Percentiles rank a stretch among this genome's conserved stretches.
These are phyloP conservation scores for Thielaviopsis musarum DNA, from an alignment of 2,329 filamentous ascomycete species.

Conservation along the genomic window DNA sequence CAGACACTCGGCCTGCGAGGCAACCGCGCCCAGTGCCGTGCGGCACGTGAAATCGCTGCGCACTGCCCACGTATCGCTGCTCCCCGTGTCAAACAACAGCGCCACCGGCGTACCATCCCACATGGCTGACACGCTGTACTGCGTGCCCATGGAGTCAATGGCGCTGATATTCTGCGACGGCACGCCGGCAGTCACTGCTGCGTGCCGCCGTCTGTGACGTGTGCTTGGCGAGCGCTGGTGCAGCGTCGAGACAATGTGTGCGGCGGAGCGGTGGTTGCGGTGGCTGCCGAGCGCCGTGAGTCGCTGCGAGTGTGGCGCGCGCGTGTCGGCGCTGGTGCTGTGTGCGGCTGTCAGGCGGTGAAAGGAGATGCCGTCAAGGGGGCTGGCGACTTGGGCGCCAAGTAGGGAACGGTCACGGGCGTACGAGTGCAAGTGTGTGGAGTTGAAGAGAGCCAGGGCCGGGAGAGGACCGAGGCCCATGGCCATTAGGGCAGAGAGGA, in stretches of 20 bases:
- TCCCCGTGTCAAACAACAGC: conserved; percentile 33
- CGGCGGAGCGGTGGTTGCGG: conserved; percentile 16
- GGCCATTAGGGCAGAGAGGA: neutral
- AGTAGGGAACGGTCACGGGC: neutral
- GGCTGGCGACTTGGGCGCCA: conserved; percentile 16
- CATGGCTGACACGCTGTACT: conserved; percentile 25
- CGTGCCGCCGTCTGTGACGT: neutral
- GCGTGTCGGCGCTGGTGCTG: conserved; percentile 17
- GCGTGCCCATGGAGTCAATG: conserved; percentile 24
- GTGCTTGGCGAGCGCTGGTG: neutral
- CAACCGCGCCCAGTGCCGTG: conserved; percentile 19
- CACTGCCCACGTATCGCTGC: conserved; percentile 34
- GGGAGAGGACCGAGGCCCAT: neutral
- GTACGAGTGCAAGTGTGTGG: neutral
- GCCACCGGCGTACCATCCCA: conserved; percentile 24
- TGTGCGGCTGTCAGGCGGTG: conserved; percentile 19
- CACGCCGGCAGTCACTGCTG: neutral
- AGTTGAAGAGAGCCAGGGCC: neutral
- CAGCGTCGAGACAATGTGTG: conserved; percentile 17
- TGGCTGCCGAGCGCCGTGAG: conserved; percentile 19
- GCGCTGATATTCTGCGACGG: conserved; percentile 23
- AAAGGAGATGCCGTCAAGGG: conserved; percentile 24
- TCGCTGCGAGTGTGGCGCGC: conserved; percentile 19
- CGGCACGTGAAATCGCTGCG: conserved; percentile 26
- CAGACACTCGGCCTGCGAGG: conserved; percentile 20